phyloP scores from a whole-genome alignment of 1,139 yeast genomes.

The Hanseniaspora uvarum region DNA sequence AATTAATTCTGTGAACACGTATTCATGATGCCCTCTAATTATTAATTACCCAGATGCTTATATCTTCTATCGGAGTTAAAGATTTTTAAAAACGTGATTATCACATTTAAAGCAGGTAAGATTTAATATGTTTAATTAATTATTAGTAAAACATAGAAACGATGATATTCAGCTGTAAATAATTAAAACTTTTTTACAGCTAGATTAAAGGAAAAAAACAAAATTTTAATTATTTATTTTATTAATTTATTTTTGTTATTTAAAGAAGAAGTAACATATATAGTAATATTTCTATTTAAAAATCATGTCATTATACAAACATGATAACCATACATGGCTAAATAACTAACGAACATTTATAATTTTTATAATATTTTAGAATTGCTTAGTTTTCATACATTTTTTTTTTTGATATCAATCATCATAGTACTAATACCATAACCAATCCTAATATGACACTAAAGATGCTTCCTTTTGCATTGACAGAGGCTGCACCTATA shows the following conservation, averaged over 20 bases:
- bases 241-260: neutral
- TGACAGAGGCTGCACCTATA: neutral
- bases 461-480: neutral
- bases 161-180: no score
- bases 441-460: neutral
- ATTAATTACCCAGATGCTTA: no score
- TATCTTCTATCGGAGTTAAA: no score
- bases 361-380: neutral
- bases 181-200: no score
- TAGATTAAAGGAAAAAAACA: neutral
- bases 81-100: no score
- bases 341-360: constrained; percentile 5
- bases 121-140: no score
- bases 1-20: no score
- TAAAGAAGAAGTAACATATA: neutral
- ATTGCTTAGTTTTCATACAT: no score
- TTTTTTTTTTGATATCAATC: neutral
- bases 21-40: no score
- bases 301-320: neutral
- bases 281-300: neutral
- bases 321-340: neutral
- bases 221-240: neutral
- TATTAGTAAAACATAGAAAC: no score
- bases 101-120: no score
- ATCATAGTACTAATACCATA: neutral